Percentiles rank a stretch among this genome's conserved stretches.
phyloP scores from a whole-genome alignment of 495 filamentous ascomycete species.

The Xylaria longipes region DNA sequence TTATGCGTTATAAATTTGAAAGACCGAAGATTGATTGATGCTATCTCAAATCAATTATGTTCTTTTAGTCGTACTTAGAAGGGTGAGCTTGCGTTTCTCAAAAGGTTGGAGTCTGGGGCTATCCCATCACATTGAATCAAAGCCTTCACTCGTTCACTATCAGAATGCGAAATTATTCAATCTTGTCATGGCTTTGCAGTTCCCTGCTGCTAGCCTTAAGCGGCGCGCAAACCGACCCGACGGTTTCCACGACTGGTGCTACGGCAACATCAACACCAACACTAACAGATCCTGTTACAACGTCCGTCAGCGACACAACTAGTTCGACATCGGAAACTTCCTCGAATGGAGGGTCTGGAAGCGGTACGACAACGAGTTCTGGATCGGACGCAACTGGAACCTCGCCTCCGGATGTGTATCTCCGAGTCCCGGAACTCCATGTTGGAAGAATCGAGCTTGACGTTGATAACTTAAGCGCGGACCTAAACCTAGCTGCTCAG shows the following conservation, averaged over 20 bases:
- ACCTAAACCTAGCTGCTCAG: conserved; percentile 62
- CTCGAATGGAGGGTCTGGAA: neutral
- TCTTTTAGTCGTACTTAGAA: neutral
- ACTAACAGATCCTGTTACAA: neutral
- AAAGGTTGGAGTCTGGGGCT: neutral
- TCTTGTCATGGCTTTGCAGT: conserved; percentile 32
- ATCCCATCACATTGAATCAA: neutral
- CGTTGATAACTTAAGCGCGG: conserved; percentile 59
- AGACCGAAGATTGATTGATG: neutral
- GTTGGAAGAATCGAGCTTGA: conserved; percentile 63
- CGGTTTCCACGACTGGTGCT: neutral
- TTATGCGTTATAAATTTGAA: conserved; percentile 11
- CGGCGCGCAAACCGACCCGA: conserved; percentile 37
- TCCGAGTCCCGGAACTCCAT: conserved; percentile 60
- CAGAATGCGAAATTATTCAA: conserved; percentile 35
- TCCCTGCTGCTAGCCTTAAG: conserved; percentile 32
- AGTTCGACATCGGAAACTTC: conserved; percentile 31
- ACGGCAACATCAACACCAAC: neutral
- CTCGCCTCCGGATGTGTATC: conserved; percentile 58
- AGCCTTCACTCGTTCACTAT: conserved; percentile 31
- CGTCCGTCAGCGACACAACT: neutral
- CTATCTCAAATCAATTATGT: neutral
- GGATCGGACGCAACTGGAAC: conserved; percentile 27
- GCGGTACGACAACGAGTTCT: conserved; percentile 30
- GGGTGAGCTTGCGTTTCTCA: conserved; percentile 7